Conservation (phyloP, 1,284 basidiomycete genomes). For the Golubevia sp. region DNA sequence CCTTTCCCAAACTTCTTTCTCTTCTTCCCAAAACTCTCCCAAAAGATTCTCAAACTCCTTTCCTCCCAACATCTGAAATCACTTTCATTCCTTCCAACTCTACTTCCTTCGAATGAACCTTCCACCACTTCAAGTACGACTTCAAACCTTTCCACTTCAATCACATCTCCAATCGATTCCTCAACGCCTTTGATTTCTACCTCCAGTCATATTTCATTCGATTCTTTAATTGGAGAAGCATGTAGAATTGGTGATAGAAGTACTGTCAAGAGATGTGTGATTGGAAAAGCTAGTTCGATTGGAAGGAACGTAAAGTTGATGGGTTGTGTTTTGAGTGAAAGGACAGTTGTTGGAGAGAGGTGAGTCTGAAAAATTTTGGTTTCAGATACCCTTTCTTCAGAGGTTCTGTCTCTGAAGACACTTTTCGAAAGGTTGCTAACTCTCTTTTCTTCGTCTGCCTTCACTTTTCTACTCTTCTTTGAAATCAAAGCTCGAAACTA, state of each 20-base stretch:
- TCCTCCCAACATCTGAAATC: neutral
- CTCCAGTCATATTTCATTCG: conserved; percentile 45
- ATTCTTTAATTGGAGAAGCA: conserved; percentile 32
- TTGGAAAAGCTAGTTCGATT: conserved; percentile 34
- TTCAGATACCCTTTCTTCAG: neutral
- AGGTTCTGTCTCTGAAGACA: neutral
- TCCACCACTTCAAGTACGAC: conserved; percentile 3
- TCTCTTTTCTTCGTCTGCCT: conserved; percentile 9
- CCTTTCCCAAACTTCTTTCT: no score
- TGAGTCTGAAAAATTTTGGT: conserved; percentile 12
- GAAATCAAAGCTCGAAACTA: conserved; percentile 36
- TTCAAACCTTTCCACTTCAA: conserved; percentile 3
- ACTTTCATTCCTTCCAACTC: neutral
- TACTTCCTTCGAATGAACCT: neutral
- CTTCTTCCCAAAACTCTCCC: no score
- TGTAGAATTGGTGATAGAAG: conserved; percentile 43
- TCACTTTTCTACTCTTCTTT: neutral
- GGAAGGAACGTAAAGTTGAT: conserved; percentile 44
- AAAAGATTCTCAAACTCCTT: no score
- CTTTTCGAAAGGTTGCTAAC: neutral
- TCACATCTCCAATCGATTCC: conserved; percentile 3
- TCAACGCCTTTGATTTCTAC: conserved; percentile 24
- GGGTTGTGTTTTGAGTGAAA: conserved; percentile 46
- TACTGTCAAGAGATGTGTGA: conserved; percentile 42
- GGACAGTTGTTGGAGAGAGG: conserved; percentile 43